These are phyloP conservation scores for Marchantia polymorpha DNA, from an alignment of 225 moss, liverwort and hornwort species.

Conservation along the genomic window DNA sequence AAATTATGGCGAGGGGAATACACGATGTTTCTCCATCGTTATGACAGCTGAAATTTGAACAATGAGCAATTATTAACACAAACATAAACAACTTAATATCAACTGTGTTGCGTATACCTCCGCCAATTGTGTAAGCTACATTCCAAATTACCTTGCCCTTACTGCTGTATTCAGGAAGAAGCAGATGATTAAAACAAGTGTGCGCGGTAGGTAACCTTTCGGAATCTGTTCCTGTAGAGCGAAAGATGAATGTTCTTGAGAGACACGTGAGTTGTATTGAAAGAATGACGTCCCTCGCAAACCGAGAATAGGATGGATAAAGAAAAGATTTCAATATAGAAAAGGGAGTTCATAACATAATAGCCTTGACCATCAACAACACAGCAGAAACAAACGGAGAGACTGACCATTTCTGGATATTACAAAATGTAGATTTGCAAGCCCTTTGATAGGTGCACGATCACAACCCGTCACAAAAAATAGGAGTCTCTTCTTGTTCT, in stretches of 20 bases:
- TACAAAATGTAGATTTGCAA: conserved; percentile 48
- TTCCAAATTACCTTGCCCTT: conserved; percentile 38
- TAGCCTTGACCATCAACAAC: too few relatives aligned
- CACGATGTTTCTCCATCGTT: not conserved
- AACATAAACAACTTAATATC: too few relatives aligned
- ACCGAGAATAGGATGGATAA: not conserved
- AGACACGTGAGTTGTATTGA: not conserved
- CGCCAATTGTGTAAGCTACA: too few relatives aligned
- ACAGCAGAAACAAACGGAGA: not conserved
- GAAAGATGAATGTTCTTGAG: not conserved
- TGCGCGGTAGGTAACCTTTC: conserved; percentile 50
- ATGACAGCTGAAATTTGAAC: not conserved
- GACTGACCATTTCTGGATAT: conserved; percentile 47
- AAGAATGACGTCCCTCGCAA: not conserved
- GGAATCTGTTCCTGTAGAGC: conserved; percentile 37
- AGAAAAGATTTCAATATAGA: not conserved
- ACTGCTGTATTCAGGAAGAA: conserved; percentile 43
- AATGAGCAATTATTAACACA: not conserved
- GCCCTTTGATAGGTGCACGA: conserved; percentile 54
- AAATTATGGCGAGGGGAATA: too few relatives aligned
- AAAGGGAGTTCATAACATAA: not conserved
- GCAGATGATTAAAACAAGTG: conserved; percentile 50
- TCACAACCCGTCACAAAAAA: conserved; percentile 54
- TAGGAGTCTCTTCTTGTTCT: conserved; percentile 45
- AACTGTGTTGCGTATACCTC: too few relatives aligned